phyloP scores from a whole-genome alignment of 306 rosid genomes.

The Oemleria cerasiformis region DNA sequence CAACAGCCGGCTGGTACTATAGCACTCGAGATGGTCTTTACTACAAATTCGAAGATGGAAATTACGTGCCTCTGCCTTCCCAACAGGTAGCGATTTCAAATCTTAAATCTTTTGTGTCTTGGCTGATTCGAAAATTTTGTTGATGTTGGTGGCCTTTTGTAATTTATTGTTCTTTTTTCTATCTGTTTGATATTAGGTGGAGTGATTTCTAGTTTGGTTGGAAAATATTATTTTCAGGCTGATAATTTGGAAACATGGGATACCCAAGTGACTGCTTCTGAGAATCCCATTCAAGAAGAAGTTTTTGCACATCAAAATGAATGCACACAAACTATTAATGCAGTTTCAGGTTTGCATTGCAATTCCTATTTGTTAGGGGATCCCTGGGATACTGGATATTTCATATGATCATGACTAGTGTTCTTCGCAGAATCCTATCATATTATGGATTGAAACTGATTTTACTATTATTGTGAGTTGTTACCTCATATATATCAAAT shows the following conservation, averaged over 20 bases:
- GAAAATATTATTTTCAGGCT: conserved; percentile 29
- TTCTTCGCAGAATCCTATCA: neutral
- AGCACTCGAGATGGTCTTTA: conserved; percentile 62
- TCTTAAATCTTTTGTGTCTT: neutral
- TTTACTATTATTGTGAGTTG: no score
- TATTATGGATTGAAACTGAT: neutral
- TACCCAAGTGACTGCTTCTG: conserved; percentile 29
- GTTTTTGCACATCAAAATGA: conserved; percentile 21
- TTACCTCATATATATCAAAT: neutral
- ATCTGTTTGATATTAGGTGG: neutral
- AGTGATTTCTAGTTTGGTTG: neutral
- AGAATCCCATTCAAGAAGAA: conserved; percentile 29
- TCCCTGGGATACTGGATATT: neutral
- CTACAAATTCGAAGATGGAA: conserved; percentile 79
- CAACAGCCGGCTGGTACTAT: conserved; percentile 85
- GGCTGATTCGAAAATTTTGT: neutral
- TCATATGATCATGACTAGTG: neutral
- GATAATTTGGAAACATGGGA: conserved; percentile 29
- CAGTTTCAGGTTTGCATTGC: conserved; percentile 5
- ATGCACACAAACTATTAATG: neutral
- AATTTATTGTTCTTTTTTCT: neutral
- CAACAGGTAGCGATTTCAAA: conserved; percentile 28
- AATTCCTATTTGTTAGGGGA: neutral
- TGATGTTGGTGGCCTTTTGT: neutral
- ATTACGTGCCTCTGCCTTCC: conserved; percentile 63